These are phyloP conservation scores for Kodamaea ohmeri DNA, from an alignment of 1,139 yeast genomes.

Conservation along the genomic window DNA sequence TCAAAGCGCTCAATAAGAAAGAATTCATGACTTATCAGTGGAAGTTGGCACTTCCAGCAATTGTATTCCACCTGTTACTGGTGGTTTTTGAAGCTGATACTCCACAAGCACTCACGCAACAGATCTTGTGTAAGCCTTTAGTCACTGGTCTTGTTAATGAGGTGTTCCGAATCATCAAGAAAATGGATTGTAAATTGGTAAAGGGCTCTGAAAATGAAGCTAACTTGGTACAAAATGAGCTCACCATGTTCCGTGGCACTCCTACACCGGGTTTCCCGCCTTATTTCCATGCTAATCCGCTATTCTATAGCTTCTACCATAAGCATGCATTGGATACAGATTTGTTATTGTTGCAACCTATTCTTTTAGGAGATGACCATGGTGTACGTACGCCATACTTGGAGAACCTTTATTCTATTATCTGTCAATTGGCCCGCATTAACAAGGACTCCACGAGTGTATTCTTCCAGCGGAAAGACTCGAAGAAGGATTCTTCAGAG, in stretches of 20 bases:
- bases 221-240: constrained; percentile 55
- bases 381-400: constrained; percentile 85
- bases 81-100: constrained; percentile 68
- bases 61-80: constrained; percentile 74
- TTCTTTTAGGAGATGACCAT: constrained; percentile 79
- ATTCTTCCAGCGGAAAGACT: constrained; percentile 29
- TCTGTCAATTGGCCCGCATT: constrained; percentile 63
- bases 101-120: constrained; percentile 56
- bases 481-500: constrained; percentile 10
- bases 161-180: constrained; percentile 66
- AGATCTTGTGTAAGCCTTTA: constrained; percentile 81
- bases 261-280: constrained; percentile 21
- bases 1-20: constrained; percentile 49
- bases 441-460: constrained; percentile 35
- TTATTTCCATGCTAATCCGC: constrained; percentile 45
- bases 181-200: constrained; percentile 73
- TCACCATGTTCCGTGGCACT: constrained; percentile 29
- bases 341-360: constrained; percentile 77
- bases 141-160: constrained; percentile 77
- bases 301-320: constrained; percentile 62
- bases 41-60: constrained; percentile 77
- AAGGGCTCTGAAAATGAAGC: constrained; percentile 64
- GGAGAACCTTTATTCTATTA: constrained; percentile 78
- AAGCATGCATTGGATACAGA: constrained; percentile 62
- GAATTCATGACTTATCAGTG: constrained; percentile 77